A percentile compares a stretch with the other conserved stretches of the same genome.
Evolutionary conservation across 1,139 yeast species (phyloP).

Genomic region (Candida frijolesensis): DNA sequence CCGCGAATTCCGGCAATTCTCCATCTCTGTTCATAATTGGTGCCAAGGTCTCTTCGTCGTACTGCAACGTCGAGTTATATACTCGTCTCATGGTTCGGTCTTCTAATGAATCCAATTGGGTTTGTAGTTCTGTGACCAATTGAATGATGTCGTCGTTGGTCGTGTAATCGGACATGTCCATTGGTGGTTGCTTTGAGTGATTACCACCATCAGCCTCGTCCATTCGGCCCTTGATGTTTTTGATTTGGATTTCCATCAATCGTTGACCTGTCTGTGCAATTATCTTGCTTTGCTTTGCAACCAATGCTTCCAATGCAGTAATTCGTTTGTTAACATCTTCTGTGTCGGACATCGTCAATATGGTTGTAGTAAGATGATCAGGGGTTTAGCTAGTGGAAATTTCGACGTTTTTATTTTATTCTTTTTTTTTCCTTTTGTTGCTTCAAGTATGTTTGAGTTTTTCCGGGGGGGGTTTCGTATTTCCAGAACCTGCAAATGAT

Average conservation of each 20-base stretch:
- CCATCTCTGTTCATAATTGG: slow-evolving; percentile 69
- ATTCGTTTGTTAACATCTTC: slow-evolving; percentile 1
- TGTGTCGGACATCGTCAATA: background rate
- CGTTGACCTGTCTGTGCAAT: slow-evolving; percentile 73
- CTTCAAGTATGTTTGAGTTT: no score
- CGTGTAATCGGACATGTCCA: slow-evolving; percentile 63
- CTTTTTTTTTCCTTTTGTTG: no score
- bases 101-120: slow-evolving; percentile 74
- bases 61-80: slow-evolving; percentile 24
- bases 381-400: no score
- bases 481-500: no score
- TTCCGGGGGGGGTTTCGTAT: no score
- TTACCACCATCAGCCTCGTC: slow-evolving; percentile 26
- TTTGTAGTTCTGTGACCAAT: slow-evolving; percentile 85
- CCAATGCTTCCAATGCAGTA: slow-evolving; percentile 48
- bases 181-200: slow-evolving; percentile 16
- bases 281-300: slow-evolving; percentile 47
- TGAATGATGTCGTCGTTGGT: slow-evolving; percentile 84
- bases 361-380: background rate
- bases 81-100: slow-evolving; percentile 65
- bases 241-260: slow-evolving; percentile 66
- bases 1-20: slow-evolving; percentile 56
- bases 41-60: slow-evolving; percentile 19
- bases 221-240: slow-evolving; percentile 44
- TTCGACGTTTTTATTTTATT: no score